Evolutionary conservation across 495 filamentous ascomycete species (phyloP).

Genomic region (Aspergillus saccharolyticus): DNA sequence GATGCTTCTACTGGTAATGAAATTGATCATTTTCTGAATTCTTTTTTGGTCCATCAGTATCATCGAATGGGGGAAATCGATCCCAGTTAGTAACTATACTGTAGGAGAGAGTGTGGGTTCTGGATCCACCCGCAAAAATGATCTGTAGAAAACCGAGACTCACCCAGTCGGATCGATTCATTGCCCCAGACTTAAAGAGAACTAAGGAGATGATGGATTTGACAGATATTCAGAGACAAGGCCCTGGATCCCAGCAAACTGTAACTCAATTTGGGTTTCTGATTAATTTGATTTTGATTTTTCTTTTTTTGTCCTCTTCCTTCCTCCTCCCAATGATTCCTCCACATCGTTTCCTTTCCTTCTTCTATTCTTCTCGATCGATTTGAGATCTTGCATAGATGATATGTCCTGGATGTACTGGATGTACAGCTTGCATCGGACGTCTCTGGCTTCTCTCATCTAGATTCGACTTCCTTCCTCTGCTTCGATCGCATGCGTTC

Average conservation of each 20-base stretch:
- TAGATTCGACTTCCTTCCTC: background rate
- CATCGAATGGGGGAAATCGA: no score
- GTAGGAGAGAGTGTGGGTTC: no score
- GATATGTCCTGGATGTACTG: no score
- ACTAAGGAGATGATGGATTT: no score
- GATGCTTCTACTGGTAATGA: no score
- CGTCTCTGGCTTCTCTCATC: background rate
- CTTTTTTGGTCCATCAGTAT: no score
- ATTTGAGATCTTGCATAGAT: background rate
- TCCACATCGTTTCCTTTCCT: background rate
- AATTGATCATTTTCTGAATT: no score
- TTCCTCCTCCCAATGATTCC: conserved; percentile 1
- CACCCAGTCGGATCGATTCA: background rate
- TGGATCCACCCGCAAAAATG: no score
- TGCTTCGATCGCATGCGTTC: background rate
- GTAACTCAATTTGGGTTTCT: background rate
- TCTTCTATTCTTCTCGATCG: background rate
- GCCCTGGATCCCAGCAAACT: background rate
- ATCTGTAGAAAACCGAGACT: background rate
- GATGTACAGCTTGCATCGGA: no score
- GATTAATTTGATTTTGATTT: background rate
- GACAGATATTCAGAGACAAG: background rate
- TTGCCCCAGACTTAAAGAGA: background rate
- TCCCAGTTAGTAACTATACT: background rate
- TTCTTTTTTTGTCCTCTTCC: conserved; percentile 7